Evolutionary conservation across 257 asterid species (phyloP), one percentile per base, ranked within the genome.

Genomic region (Eucommia ulmoides): DNA sequence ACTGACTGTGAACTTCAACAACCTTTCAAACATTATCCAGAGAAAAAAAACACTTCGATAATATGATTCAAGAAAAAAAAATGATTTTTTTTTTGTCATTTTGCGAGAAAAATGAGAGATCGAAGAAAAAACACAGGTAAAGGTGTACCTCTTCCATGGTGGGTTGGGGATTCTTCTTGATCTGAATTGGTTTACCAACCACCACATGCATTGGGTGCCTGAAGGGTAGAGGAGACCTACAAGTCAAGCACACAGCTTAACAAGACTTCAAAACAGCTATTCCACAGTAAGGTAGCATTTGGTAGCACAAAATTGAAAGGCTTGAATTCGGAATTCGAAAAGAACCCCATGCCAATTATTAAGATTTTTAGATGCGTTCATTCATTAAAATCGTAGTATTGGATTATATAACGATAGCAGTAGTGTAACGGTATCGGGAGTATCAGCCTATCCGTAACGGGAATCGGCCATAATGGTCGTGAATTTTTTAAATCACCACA

Each of bases 221-320:
- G 47, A 86, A 68, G 8, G 99, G 96, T 22, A 91, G 41, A 38
- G 99, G 99, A 55, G 95, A 64, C 55, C 99, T 86, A 83, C 74
- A 68, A 69, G 38, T 5, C 6, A 29, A 29, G 8, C 38, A 29
- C 12, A 29, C n/a, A n/a, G n/a, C n/a, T n/a, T n/a, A n/a, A n/a
- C n/a, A n/a, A n/a, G n/a, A n/a, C n/a, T n/a, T n/a, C n/a, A n/a
- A n/a, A n/a, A n/a, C n/a, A n/a, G n/a, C n/a, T n/a, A n/a, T n/a
- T n/a, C n/a, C n/a, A n/a, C n/a, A n/a, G n/a, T n/a, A n/a, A n/a
- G n/a, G n/a, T n/a, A n/a, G n/a, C n/a, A n/a, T n/a, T n/a, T n/a
- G n/a, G n/a, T n/a, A n/a, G n/a, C n/a, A n/a, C n/a, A n/a, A n/a
- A n/a, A n/a, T n/a, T n/a, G n/a, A n/a, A n/a, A n/a, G n/a, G n/a